Percentiles rank a stretch among this genome's conserved stretches.
Conservation (phyloP, 345 rosid genomes). For the Limnanthes douglasii region DNA sequence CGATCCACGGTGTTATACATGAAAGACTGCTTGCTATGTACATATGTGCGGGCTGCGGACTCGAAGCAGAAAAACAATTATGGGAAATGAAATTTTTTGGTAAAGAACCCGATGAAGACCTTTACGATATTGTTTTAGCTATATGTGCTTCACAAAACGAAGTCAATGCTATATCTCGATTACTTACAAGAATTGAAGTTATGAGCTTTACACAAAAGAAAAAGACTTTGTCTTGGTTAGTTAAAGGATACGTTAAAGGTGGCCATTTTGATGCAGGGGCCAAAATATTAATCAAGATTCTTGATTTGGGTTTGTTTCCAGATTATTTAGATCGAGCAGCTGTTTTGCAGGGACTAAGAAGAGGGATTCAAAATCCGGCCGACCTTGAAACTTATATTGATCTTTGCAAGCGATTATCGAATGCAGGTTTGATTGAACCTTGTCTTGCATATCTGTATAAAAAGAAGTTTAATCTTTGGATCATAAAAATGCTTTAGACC, state of each 20-base stretch:
- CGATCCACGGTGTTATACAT: slow-evolving; percentile 49
- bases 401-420: slow-evolving; percentile 53
- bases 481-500: slow-evolving; percentile 63
- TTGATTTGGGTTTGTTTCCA: slow-evolving; percentile 63
- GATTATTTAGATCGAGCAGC: slow-evolving; percentile 78
- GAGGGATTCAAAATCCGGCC: slow-evolving; percentile 46
- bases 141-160: slow-evolving; percentile 83
- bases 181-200: slow-evolving; percentile 42
- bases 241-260: slow-evolving; percentile 82
- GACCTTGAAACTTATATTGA: slow-evolving; percentile 43
- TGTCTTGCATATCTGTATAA: slow-evolving; percentile 63
- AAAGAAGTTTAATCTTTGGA: slow-evolving; percentile 69
- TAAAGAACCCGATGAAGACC: slow-evolving; percentile 65
- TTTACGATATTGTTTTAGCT: slow-evolving; percentile 69
- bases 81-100: slow-evolving; percentile 91
- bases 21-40: slow-evolving; percentile 92
- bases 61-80: slow-evolving; percentile 73
- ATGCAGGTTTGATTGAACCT: slow-evolving; percentile 56
- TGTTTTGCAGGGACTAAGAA: slow-evolving; percentile 75
- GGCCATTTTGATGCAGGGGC: slow-evolving; percentile 74
- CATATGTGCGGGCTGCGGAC: slow-evolving; percentile 73
- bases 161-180: slow-evolving; percentile 31
- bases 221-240: slow-evolving; percentile 63
- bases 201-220: slow-evolving; percentile 31
- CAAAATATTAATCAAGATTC: slow-evolving; percentile 45